Base-by-base conservation (phyloP, 2,329 filamentous ascomycete genomes). In the Nemania abortiva region DNA sequence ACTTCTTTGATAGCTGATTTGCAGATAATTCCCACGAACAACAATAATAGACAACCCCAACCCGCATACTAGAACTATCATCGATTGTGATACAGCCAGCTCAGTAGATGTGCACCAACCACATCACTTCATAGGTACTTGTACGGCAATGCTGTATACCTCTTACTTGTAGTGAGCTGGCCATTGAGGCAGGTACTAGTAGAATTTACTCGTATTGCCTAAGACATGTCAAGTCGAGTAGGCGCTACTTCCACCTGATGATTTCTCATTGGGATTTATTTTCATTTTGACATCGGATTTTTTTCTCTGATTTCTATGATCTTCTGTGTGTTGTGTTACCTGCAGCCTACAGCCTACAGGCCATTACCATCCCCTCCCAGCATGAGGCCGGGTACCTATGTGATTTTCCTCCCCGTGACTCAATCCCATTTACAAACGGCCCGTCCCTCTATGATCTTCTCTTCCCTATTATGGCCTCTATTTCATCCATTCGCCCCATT, bases 1-100 rank as follows among this genome's bases (percentile, higher is more conserved):
- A 15, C 27, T 55, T 60, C 42, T 45, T 20, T 22, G 34, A 37
- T 27, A 61, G 58, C 59, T 66, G 62, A 69, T 69, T 69, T 71
- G 69, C 29, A 49, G 50, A 58, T 24, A 22, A 49, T 29, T 6
- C 34, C 10, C 42, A 58, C n/a, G 22, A 39, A 53, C 59, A 66
- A 54, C 9, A 63, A 54, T 7, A 63, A 60, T 49, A 53, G n/a
- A 49, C 53, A 50, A 50, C 29, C 37, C 37, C 45, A 22, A 31
- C 15, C 34, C 11, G 34, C 34, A 37, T 58, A 22, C 31, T 60
- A 54, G 60, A 62, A 47, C 39, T 29, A 55, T 15, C 37, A 57
- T 52, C 52, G 37, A 27, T 52, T 47, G 57, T 45, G 58, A 68
- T 68, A 59, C 61, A 18, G 61, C 50, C 65, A 68, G 53, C 27